Percentiles rank a stretch among this genome's conserved stretches.
Evolutionary conservation across 208 protist genomes (phyloP).

Genomic region (Novymonas esmeraldas): DNA sequence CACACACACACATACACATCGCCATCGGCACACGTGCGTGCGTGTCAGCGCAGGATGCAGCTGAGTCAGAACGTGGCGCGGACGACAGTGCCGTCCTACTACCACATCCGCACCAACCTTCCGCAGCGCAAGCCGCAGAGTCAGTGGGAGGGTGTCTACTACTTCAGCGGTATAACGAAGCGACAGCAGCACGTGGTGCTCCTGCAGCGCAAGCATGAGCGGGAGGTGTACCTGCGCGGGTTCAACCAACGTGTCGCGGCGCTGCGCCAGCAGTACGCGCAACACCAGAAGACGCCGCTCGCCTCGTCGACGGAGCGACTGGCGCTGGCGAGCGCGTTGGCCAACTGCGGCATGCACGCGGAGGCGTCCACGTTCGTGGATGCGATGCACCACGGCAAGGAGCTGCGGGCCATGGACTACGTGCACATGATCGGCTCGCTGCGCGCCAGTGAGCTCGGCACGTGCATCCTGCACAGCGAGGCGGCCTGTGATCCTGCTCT

Average conservation of each 20-base stretch:
- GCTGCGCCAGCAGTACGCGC: constrained; percentile 15
- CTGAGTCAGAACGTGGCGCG: constrained; percentile 88
- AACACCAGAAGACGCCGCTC: constrained; percentile 8
- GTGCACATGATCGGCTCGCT: constrained; percentile 51
- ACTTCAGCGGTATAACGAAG: constrained; percentile 83
- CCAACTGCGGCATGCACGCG: constrained; percentile 58
- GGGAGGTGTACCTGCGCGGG: constrained; percentile 24
- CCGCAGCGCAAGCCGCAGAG: constrained; percentile 83
- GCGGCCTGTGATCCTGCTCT: constrained; percentile 74
- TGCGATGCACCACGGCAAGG: constrained; percentile 43
- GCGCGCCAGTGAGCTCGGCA: constrained; percentile 40
- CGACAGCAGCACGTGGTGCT: constrained; percentile 77
- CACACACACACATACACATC: no score
- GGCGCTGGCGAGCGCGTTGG: constrained; percentile 42
- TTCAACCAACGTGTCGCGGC: constrained; percentile 21
- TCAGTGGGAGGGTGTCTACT: constrained; percentile 90
- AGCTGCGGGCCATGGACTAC: constrained; percentile 61
- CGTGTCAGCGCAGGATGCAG: constrained; percentile 19
- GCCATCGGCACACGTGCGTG: no score
- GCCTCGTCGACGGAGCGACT: constrained; percentile 23
- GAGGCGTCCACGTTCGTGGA: constrained; percentile 58
- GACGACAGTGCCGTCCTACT: constrained; percentile 88
- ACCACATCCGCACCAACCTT: constrained; percentile 89
- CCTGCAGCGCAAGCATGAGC: constrained; percentile 76
- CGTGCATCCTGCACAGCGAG: constrained; percentile 65